A percentile compares a stretch with the other conserved stretches of the same genome.
Evolutionary conservation across 2,329 filamentous ascomycete genomes (phyloP).

Genomic region (Trichophyton mentagrophytes): DNA sequence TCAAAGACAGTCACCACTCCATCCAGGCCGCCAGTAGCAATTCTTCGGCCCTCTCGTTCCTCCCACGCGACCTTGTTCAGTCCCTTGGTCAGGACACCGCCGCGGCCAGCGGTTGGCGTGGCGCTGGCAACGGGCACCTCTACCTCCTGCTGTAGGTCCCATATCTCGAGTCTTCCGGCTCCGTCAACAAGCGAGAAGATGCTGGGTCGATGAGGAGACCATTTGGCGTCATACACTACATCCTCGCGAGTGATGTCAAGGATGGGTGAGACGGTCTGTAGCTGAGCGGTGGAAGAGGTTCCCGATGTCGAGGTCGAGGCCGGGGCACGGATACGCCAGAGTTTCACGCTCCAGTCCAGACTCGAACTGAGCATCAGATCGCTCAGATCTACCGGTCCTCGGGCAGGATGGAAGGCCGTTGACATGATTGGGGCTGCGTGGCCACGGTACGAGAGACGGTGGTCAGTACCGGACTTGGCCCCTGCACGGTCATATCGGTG

Average conservation of each 20-base stretch:
- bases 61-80: conserved; percentile 95
- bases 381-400: conserved; percentile 84
- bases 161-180: conserved; percentile 80
- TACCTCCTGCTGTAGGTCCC: conserved; percentile 84
- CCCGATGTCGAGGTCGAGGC: conserved; percentile 27
- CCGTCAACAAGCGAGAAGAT: conserved; percentile 94
- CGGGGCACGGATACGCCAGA: conserved; percentile 72
- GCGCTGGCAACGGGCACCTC: conserved; percentile 82
- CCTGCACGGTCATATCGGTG: conserved; percentile 95
- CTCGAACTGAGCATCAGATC: conserved; percentile 87
- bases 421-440: conserved; percentile 94
- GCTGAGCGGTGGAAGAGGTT: conserved; percentile 23
- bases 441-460: conserved; percentile 73
- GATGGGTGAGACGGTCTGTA: conserved; percentile 53
- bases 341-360: conserved; percentile 91
- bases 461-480: conserved; percentile 89
- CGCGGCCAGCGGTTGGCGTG: conserved; percentile 51
- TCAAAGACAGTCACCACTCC: conserved; percentile 87
- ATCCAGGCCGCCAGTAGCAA: conserved; percentile 86
- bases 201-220: conserved; percentile 87
- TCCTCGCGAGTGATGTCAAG: conserved; percentile 90
- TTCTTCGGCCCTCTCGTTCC: conserved; percentile 66
- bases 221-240: conserved; percentile 88
- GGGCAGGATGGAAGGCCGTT: conserved; percentile 84
- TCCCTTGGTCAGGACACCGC: conserved; percentile 63